phyloP scores from a whole-genome alignment of 2,329 filamentous ascomycete species.

The Orbilia quercus region DNA sequence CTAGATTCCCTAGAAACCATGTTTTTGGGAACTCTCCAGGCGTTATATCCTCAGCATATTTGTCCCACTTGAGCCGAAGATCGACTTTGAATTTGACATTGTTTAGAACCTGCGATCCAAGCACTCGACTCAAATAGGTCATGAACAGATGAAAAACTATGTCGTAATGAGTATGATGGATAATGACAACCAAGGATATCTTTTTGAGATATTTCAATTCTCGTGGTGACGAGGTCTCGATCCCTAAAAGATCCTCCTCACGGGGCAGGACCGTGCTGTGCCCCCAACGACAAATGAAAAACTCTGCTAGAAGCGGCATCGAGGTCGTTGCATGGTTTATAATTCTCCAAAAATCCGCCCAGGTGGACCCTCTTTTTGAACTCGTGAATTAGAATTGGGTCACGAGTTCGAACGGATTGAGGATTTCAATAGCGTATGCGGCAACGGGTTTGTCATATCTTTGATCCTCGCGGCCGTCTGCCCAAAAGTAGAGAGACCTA shows the following conservation, averaged over 20 bases:
- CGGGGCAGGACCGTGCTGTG: neutral
- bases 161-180: neutral
- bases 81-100: neutral
- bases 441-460: neutral
- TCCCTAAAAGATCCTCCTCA: neutral
- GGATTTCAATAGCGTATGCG: neutral
- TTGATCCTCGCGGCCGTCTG: neutral
- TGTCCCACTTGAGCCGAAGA: neutral
- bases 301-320: neutral
- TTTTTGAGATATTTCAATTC: neutral
- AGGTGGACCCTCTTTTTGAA: neutral
- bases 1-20: slow-evolving; percentile 12
- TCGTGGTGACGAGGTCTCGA: neutral
- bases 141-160: slow-evolving; percentile 8
- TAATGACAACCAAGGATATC: neutral
- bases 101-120: neutral
- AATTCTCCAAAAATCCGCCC: slow-evolving; percentile 1
- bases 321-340: slow-evolving; percentile 3
- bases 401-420: neutral
- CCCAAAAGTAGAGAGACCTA: slow-evolving; percentile 1
- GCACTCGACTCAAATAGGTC: neutral
- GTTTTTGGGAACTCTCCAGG: neutral
- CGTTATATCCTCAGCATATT: neutral
- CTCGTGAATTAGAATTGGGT: neutral
- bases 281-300: neutral